Evolutionary conservation across 768 basidiomycete species (phyloP), one percentile per base, ranked within the genome.

Genomic region (Stropharia rugosoannulata): DNA sequence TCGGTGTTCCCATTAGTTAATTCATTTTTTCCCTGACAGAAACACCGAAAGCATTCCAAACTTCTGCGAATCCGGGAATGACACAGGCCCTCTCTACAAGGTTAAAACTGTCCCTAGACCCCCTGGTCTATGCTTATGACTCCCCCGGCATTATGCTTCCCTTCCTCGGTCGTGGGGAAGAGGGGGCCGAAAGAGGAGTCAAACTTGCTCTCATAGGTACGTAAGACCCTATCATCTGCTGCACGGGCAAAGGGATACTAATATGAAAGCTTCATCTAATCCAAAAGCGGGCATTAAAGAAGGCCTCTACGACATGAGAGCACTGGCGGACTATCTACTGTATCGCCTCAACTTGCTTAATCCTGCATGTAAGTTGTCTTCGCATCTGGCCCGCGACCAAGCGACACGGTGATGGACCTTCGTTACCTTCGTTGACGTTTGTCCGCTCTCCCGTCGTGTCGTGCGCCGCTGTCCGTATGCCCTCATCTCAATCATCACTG

Each of bases 131-230:
- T 74, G 90, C 97, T 4, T 94, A 88, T 64, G 97, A 99, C 75
- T 87, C 93, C 8, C 97, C 97, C 2, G 97, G 97, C 2, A 91
- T 98, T 45, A 98, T 98, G 95, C 78, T 97, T 41, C 93, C 95
- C 10, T 98, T 89, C 73, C 80, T 98, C 29, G 97, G 97, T 1
- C 83, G 78, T 56, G 97, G 97, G 4, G 79, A 82, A 52, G 80
- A 80, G 59, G 96, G 94, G 15, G 88, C 93, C 49, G 97, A 99
- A 71, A 80, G 92, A 65, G 96, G 92, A 10, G 80, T 97, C 51
- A 98, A 95, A 71, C 82, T 98, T 18, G 95, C 93, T 46, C 74
- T 98, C 55, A 98, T 97, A 42, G 91, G 95, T 92, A 76, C 70
- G 89, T 76, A 70, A 75, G 52, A 58, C 47, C 50, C 55, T 40